These are phyloP conservation scores for Phylloporus sp. DNA, from an alignment of 768 basidiomycete genomes.

Conservation along the genomic window DNA sequence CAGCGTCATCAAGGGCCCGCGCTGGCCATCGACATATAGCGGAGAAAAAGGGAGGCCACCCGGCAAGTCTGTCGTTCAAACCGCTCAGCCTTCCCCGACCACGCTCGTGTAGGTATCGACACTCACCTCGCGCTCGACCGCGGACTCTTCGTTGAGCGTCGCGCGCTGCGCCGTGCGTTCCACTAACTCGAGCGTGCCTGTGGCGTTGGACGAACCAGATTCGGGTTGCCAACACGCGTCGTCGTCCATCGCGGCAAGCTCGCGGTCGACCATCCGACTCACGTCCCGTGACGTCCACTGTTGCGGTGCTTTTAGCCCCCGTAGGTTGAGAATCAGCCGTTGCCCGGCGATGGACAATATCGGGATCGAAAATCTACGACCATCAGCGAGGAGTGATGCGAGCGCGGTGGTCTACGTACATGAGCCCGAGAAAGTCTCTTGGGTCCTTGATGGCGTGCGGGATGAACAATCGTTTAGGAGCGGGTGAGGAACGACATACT, in stretches of 20 bases:
- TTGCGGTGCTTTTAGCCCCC: background rate
- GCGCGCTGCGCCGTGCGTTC: background rate
- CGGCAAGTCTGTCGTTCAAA: too few species aligned
- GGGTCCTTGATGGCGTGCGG: slow-evolving; percentile 1
- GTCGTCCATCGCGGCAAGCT: slow-evolving; percentile 4
- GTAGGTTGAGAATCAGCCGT: slow-evolving; percentile 19
- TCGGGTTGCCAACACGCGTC: background rate
- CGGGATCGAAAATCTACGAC: slow-evolving; percentile 12
- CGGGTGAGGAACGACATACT: background rate
- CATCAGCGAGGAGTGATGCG: background rate
- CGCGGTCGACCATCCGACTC: slow-evolving; percentile 6
- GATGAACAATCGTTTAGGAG: background rate
- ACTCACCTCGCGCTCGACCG: background rate
- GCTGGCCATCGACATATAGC: background rate
- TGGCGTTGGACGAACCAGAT: background rate
- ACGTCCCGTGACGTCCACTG: slow-evolving; percentile 4
- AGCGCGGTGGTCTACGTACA: background rate
- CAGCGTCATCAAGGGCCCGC: background rate
- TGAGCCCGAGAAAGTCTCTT: slow-evolving; percentile 5
- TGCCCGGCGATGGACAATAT: slow-evolving; percentile 15
- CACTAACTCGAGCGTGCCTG: background rate
- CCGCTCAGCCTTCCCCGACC: too few species aligned
- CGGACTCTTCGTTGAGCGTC: background rate
- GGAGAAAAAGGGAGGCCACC: background rate
- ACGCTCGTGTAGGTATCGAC: too few species aligned